phyloP scores from a whole-genome alignment of 495 filamentous ascomycete genomes.

The Letharia columbiana region DNA sequence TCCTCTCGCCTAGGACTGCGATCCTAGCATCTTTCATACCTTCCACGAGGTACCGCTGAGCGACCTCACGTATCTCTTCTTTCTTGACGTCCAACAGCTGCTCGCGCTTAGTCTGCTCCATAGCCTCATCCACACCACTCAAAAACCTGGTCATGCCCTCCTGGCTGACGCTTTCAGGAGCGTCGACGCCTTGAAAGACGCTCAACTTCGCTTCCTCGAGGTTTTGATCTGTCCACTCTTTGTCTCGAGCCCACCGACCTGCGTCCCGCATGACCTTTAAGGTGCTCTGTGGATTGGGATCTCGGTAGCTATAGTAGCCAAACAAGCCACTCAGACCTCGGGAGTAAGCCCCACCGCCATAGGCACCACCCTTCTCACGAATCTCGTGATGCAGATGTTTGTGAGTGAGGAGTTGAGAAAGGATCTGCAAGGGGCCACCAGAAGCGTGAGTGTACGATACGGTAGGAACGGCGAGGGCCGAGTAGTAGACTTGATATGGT shows the following conservation, averaged over 20 bases:
- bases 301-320: slow-evolving; percentile 90
- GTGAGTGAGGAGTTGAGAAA: slow-evolving; percentile 91
- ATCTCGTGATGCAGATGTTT: slow-evolving; percentile 97
- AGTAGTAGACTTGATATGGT: slow-evolving; percentile 95
- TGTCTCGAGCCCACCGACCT: slow-evolving; percentile 75
- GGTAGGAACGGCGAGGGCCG: slow-evolving; percentile 69
- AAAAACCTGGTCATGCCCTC: slow-evolving; percentile 83
- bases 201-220: slow-evolving; percentile 93
- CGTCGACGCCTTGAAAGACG: slow-evolving; percentile 94
- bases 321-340: slow-evolving; percentile 74
- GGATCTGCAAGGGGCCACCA: slow-evolving; percentile 71
- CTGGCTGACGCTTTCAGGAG: slow-evolving; percentile 74
- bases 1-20: slow-evolving; percentile 77
- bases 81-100: slow-evolving; percentile 80
- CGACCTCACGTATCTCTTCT: slow-evolving; percentile 69
- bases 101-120: slow-evolving; percentile 80
- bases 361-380: slow-evolving; percentile 93
- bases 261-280: slow-evolving; percentile 76
- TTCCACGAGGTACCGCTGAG: slow-evolving; percentile 72
- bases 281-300: slow-evolving; percentile 90
- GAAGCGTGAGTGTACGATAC: slow-evolving; percentile 72
- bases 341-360: slow-evolving; percentile 84
- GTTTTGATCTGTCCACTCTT: slow-evolving; percentile 76
- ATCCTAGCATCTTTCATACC: slow-evolving; percentile 48
- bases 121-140: slow-evolving; percentile 75